Evolutionary conservation across 805 yeast species (phyloP).

Genomic region (Yamadazyma ubonensis): DNA sequence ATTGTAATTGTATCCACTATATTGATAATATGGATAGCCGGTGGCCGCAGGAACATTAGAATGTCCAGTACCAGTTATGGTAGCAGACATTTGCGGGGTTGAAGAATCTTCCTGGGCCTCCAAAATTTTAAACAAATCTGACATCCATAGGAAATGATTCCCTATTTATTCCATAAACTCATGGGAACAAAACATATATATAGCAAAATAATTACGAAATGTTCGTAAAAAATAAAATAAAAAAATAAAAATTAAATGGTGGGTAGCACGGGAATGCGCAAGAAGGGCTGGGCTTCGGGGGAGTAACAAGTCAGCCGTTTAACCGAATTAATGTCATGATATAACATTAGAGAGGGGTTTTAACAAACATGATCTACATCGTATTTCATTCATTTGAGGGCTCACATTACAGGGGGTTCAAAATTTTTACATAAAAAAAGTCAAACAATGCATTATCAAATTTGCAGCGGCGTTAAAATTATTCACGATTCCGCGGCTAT

Average conservation of each 20-base stretch:
- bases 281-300: conserved; percentile 1
- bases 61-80: background rate
- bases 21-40: background rate
- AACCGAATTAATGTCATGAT: background rate
- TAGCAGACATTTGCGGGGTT: conserved; percentile 1
- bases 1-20: conserved; percentile 1
- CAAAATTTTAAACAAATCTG: conserved; percentile 7
- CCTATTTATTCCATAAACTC: background rate
- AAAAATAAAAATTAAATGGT: conserved; percentile 1
- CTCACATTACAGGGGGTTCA: background rate
- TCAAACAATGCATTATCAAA: too few species aligned
- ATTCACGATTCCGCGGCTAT: too few species aligned
- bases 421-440: too few species aligned
- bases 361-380: background rate
- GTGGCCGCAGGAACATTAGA: background rate
- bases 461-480: too few species aligned
- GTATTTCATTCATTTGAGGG: too few species aligned
- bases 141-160: conserved; percentile 5
- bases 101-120: conserved; percentile 4
- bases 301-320: background rate
- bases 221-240: conserved; percentile 8
- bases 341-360: too few species aligned
- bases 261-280: conserved; percentile 2
- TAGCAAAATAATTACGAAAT: conserved; percentile 5
- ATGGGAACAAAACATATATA: background rate